Base-by-base conservation (phyloP, 345 rosid genomes). In the Pelargonium nanum region DNA sequence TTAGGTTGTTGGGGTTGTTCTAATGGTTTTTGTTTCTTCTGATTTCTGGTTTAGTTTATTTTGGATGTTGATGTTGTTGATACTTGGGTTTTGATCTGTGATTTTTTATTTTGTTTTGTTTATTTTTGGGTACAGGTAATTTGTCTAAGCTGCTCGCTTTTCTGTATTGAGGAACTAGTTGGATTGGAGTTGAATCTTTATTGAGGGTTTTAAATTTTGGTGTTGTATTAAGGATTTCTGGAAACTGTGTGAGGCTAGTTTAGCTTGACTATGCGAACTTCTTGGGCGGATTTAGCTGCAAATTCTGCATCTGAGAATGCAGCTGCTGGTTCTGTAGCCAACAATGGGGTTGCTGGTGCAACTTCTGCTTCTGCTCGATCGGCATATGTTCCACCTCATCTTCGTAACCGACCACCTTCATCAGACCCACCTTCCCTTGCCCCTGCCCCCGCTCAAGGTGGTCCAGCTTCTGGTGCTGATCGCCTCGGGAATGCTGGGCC, bases 281-380 rank as follows among this genome's bases (percentile, higher is more conserved):
- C 97, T 77, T 93, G 99, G 99, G 99, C 99, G 17, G 99, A 93
- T 83, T 72, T 72, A 80, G 97, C 81, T 72, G 98, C 88, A 60
- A 87, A 83, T 70, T 75, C 97, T 74, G 89, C 81, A 66, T 80
- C 89, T 55, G 97, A 90, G 78, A 85, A 83, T 75, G 75, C 69
- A 48, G 68, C 58, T 23, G 56, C 79, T 70, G 86, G 72, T 64
- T 68, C 85, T 61, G 68, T 79, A 72, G 83, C 68, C 55, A 70
- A 62, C 64, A 72, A 67, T 15, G 77, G 81, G 22, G 66, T 63
- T 70, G 55, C 67, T 56, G 79, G 70, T 58, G 60, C 64, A 50
- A 52, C 69, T 62, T 53, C 82, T 5, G 79, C 67, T 60, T 70
- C 88, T 3, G 19, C 77, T 24, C 75, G 82, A 64, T 22, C 83